Evolutionary conservation across 2,329 filamentous ascomycete species (phyloP).

Genomic region (Fusarium sacchari): DNA sequence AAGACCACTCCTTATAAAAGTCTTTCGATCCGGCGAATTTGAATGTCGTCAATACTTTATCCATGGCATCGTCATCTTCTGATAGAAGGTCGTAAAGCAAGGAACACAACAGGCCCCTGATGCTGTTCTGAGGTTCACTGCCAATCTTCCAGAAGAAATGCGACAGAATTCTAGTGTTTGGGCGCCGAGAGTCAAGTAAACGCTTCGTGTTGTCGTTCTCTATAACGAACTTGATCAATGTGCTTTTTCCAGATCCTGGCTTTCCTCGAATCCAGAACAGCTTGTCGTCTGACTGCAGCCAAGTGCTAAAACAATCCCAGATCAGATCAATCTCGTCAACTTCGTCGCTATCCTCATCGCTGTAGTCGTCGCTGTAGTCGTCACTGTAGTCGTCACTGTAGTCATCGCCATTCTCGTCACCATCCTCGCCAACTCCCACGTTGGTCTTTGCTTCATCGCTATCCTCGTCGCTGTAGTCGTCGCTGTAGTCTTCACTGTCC

Average conservation of each 20-base stretch:
- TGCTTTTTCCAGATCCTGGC: constrained; percentile 4
- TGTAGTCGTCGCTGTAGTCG: too few relatives aligned
- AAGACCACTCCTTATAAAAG: background rate
- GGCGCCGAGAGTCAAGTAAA: rapidly evolving
- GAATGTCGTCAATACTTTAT: rapidly evolving
- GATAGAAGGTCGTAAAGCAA: background rate
- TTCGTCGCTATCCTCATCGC: background rate
- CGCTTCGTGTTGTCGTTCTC: rapidly evolving
- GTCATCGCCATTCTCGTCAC: background rate
- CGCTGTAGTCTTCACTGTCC: too few relatives aligned
- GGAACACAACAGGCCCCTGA: background rate
- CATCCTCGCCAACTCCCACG: too few relatives aligned
- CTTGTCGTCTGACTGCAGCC: background rate
- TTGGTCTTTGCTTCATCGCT: too few relatives aligned
- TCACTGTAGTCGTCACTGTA: too few relatives aligned
- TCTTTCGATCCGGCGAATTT: background rate
- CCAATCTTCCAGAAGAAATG: constrained; percentile 17
- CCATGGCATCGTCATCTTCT: rapidly evolving
- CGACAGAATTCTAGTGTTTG: rapidly evolving
- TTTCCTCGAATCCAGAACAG: background rate
- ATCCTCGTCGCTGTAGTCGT: too few relatives aligned
- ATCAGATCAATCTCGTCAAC: rapidly evolving
- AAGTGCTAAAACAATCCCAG: rapidly evolving
- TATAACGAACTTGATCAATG: background rate
- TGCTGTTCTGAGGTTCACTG: background rate